Base-by-base conservation (phyloP, 805 yeast genomes). In the Candida wancherniae region DNA sequence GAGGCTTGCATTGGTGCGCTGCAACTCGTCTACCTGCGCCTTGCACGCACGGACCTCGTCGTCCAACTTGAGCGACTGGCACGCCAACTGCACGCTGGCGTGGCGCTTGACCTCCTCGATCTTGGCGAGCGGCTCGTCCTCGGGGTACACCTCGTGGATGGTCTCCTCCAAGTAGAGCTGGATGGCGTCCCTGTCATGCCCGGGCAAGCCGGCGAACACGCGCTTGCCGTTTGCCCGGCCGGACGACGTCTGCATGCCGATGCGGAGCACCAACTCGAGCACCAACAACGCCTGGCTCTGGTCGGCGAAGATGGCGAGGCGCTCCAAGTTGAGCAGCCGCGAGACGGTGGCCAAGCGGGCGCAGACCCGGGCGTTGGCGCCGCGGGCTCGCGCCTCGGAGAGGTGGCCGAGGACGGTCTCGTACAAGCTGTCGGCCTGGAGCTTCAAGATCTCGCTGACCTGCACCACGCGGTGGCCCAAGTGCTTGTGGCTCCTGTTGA, bases 101-200 rank as follows among this genome's bases (percentile, higher is more conserved):
- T 34, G 41, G 5, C 41, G 29, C 19, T 30, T 22, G 38, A 37
- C 34, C 15, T 37, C 41, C 24, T 37, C 38, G 12, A 37, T 37
- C 18, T 34, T 32, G 24, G 34, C 37, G 15, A 37, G 36, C 3
- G 36, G 41, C 16, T 22, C 28, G 19, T 37, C 41, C 11, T 37
- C 41, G 9, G 26, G 11, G 22, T 34, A 29, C 17, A 15, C 15
- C 19, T 28, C 36, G 24, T 34, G 32, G 9, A 34, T 33, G 8
- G 34, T 34, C 20, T 32, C 38, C 13, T 37, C 41, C 35, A 37
- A 30, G 26, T 33, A 34, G 26, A 33, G 23, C 12, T 24, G 33
- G n/a, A 34, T 33, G 13, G 36, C 41, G 13, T 37, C 41, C n/a
- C 32, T 24, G 15, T 32, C 34, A 29, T 37, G 36, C 11, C 20